Conservation (phyloP, 176 grass and related monocot genomes). For the Phragmites australis region DNA sequence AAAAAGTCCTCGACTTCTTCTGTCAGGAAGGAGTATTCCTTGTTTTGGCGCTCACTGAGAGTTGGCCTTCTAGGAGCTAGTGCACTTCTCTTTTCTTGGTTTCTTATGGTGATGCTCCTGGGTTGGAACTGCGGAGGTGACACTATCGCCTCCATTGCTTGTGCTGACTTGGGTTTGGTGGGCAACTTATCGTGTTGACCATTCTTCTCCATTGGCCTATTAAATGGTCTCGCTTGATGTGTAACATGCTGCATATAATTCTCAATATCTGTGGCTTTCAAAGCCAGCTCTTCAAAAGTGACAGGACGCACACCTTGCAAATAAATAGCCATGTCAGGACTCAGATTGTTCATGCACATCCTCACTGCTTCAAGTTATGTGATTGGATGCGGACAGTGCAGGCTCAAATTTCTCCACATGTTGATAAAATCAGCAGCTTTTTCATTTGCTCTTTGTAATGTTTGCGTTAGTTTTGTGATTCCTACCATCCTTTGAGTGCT, state of each 20-base stretch:
- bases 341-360: neutral
- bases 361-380: neutral
- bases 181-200: no score
- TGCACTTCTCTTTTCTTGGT: fast-evolving
- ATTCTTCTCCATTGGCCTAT: no score
- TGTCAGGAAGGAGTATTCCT: neutral
- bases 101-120: neutral
- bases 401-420: neutral
- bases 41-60: neutral
- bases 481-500: neutral
- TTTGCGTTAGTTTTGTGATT: neutral
- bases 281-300: neutral
- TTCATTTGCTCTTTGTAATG: neutral
- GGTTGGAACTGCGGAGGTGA: neutral
- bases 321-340: neutral
- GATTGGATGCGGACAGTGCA: neutral
- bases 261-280: neutral
- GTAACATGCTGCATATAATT: neutral
- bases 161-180: neutral
- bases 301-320: neutral
- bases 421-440: neutral
- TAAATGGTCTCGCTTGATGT: no score
- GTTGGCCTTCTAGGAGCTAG: neutral
- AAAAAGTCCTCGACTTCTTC: neutral
- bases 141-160: neutral